Evolutionary conservation across 2,329 filamentous ascomycete species (phyloP).

Genomic region (Talaromyces albobiverticillius): DNA sequence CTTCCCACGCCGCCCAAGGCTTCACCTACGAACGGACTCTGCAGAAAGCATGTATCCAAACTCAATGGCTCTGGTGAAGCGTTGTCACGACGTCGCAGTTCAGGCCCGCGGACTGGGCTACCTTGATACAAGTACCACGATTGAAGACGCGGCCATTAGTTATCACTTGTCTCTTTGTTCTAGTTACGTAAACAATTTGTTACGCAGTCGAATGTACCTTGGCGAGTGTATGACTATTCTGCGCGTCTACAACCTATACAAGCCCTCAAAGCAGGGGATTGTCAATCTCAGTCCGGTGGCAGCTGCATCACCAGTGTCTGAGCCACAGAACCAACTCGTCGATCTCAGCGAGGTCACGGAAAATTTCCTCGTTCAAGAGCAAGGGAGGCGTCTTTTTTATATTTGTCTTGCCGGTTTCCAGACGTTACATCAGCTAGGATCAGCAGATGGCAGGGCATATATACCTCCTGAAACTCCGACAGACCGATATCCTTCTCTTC

Average conservation of each 20-base stretch:
- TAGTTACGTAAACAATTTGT: conserved; percentile 39
- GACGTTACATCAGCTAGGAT: conserved; percentile 74
- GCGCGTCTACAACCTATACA: conserved; percentile 38
- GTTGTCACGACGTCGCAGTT: conserved; percentile 43
- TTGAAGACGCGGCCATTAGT: conserved; percentile 45
- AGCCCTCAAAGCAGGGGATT: conserved; percentile 19
- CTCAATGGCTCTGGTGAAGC: conserved; percentile 41
- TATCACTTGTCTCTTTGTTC: conserved; percentile 43
- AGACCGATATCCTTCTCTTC: conserved; percentile 74
- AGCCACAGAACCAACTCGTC: conserved; percentile 17
- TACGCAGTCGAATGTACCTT: conserved; percentile 41
- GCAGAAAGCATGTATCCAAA: conserved; percentile 40
- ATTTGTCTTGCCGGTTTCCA: conserved; percentile 73
- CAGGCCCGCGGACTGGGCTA: conserved; percentile 45
- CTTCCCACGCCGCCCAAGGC: conserved; percentile 43
- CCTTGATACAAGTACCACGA: conserved; percentile 39
- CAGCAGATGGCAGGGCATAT: conserved; percentile 66
- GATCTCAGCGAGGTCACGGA: conserved; percentile 20
- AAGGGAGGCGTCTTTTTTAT: conserved; percentile 70
- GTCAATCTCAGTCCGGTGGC: conserved; percentile 10
- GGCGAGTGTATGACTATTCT: conserved; percentile 43
- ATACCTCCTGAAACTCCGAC: conserved; percentile 73
- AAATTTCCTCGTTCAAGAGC: conserved; percentile 42
- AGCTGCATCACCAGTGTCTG: conserved; percentile 20
- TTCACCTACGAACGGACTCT: conserved; percentile 37